Evolutionary conservation across 1,139 yeast species (phyloP).

Genomic region (Saccharomycopsis hybrid): DNA sequence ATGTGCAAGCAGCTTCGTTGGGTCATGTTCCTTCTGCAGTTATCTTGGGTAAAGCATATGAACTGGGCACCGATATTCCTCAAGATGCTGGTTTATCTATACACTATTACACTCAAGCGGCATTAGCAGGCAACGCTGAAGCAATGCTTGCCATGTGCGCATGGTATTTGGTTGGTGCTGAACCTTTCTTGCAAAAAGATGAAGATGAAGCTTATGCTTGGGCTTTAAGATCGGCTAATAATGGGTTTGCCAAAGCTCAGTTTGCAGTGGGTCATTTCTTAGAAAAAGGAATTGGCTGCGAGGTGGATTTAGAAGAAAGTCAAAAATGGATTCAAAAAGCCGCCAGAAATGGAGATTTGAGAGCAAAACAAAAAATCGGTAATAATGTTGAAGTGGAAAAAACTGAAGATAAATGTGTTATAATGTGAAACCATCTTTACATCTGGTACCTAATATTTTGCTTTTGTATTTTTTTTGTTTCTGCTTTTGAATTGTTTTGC

Average conservation of each 20-base stretch:
- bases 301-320: constrained; percentile 48
- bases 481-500: background rate
- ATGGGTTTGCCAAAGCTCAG: constrained; percentile 77
- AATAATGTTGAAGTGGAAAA: constrained; percentile 22
- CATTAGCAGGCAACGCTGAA: constrained; percentile 78
- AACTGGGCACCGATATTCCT: constrained; percentile 67
- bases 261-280: constrained; percentile 78
- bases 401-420: constrained; percentile 35
- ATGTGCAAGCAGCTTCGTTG: constrained; percentile 83
- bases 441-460: background rate
- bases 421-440: constrained; percentile 29
- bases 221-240: constrained; percentile 81
- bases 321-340: constrained; percentile 73
- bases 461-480: background rate
- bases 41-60: constrained; percentile 76
- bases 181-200: constrained; percentile 71
- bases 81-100: constrained; percentile 81
- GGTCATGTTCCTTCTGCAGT: constrained; percentile 81
- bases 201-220: constrained; percentile 88
- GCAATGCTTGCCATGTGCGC: constrained; percentile 95
- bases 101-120: constrained; percentile 90
- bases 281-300: constrained; percentile 86
- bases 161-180: constrained; percentile 91
- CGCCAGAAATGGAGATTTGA: constrained; percentile 64
- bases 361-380: constrained; percentile 40